Evolutionary conservation across 2,329 filamentous ascomycete species (phyloP), one percentile per base, ranked within the genome.

Genomic region (Rhynchosporium secalis): DNA sequence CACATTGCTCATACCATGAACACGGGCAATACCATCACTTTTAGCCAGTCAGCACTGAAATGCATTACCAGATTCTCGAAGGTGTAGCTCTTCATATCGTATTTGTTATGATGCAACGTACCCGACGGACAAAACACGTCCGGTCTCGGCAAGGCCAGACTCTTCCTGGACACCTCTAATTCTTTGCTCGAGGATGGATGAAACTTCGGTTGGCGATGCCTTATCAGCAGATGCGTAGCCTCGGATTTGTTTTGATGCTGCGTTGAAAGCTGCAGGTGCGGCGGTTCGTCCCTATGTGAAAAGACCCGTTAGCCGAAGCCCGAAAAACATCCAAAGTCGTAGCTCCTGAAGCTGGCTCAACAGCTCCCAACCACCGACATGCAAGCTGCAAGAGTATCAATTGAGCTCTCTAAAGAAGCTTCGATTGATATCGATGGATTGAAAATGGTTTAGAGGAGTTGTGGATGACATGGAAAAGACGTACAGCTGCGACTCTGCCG

Each of bases 11-110:
- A 99, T 93, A 79, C 95, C 95, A 82, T 99, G 93, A 74, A 99
- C 94, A 93, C 95, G 94, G 79, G 95, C 95, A 78, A 99, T 99
- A 96, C 95, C 95, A 85, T 99, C 95, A 95, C 95, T 98, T 64
- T 47, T 65, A 46, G 8, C 46, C 52, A 64, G 64, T 72, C 62
- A 73, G 70, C 60, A 61, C 49, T 58, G 36, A 54, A 31, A 51
- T 58, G 26, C 48, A 15, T 56, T 29, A 12, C 28, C 13, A 38
- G 38, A n/a, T 31, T 13, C 48, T 47, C 52, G 43, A 61, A 36
- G 52, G 38, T 60, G 66, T 68, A 63, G 63, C 62, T 64, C 59
- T 63, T 68, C 47, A 61, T 41, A 43, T 60, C 10, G 40, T 59
- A 56, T 65, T 56, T 45, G 46, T 59, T 48, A 62, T 65, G 66